These are phyloP conservation scores for Parietichytrium sp. DNA, from an alignment of 108 stramenopile species.

Conservation along the genomic window DNA sequence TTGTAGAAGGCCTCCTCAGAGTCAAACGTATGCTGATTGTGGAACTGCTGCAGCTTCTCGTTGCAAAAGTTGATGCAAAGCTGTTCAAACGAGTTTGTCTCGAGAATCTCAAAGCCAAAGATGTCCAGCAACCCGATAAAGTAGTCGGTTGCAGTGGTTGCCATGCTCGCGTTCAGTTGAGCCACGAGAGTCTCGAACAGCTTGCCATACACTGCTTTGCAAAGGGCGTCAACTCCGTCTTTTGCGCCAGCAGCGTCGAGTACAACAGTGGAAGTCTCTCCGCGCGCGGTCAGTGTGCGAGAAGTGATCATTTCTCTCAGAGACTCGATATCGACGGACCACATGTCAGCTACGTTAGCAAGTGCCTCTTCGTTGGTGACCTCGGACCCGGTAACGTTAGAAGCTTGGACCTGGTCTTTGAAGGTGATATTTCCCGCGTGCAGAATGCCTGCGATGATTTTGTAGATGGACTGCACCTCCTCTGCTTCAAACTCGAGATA, in stretches of 20 bases:
- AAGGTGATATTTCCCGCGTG: conserved; percentile 67
- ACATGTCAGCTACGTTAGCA: background rate
- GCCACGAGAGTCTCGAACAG: conserved; percentile 50
- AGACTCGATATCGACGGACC: background rate
- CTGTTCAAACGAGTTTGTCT: conserved; percentile 47
- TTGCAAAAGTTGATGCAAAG: conserved; percentile 91
- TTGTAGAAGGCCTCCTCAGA: conserved; percentile 40
- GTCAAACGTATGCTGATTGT: conserved; percentile 41
- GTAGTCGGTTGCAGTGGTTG: conserved; percentile 48
- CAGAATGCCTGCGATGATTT: conserved; percentile 50
- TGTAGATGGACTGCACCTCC: conserved; percentile 31
- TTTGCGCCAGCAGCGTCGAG: background rate
- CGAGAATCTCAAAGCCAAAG: conserved; percentile 51
- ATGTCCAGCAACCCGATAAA: conserved; percentile 49
- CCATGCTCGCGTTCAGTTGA: conserved; percentile 62
- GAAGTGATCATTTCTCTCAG: background rate
- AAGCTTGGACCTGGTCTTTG: conserved; percentile 40
- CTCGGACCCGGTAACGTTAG: background rate
- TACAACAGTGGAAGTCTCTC: background rate
- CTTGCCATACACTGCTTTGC: conserved; percentile 50
- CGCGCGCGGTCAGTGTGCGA: background rate
- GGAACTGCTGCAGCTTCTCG: conserved; percentile 74
- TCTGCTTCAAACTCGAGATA: conserved; percentile 36
- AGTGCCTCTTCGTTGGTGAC: conserved; percentile 30
- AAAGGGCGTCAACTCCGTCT: conserved; percentile 42